Evolutionary conservation across 345 rosid genomes (phyloP).

Genomic region (Orychophragmus violaceus): DNA sequence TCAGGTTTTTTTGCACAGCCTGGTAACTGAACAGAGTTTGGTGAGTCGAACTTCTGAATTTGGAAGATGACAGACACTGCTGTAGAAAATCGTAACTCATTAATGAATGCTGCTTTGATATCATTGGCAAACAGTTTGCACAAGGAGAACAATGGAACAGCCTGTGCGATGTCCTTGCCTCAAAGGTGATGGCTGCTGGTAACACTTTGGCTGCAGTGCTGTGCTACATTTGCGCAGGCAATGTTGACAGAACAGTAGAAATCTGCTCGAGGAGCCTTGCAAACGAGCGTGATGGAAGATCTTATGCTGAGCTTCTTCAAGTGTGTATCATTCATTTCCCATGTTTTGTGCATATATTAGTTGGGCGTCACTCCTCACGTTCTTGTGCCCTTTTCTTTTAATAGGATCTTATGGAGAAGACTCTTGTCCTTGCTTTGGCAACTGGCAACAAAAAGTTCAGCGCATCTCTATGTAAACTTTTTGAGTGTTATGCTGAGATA

Average conservation of each 20-base stretch:
- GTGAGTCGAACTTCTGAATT: conserved; percentile 80
- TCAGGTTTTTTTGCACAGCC: conserved; percentile 68
- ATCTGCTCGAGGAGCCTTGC: conserved; percentile 88
- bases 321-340: conserved; percentile 41
- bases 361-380: conserved; percentile 11
- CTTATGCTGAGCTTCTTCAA: conserved; percentile 89
- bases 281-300: conserved; percentile 54
- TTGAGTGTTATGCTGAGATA: conserved; percentile 94
- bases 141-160: conserved; percentile 78
- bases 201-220: conserved; percentile 85
- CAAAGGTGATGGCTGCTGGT: conserved; percentile 68
- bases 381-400: conserved; percentile 18
- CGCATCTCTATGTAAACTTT: conserved; percentile 83
- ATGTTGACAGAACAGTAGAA: conserved; percentile 95
- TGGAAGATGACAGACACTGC: too few species aligned
- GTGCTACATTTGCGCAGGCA: conserved; percentile 92
- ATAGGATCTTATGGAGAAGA: conserved; percentile 99
- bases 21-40: conserved; percentile 73
- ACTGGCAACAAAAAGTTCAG: conserved; percentile 86
- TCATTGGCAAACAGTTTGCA: conserved; percentile 61
- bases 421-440: conserved; percentile 91
- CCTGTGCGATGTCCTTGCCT: conserved; percentile 78
- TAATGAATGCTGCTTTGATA: conserved; percentile 6
- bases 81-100: conserved; percentile 74
- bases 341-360: neutral